Conservation (phyloP, 805 yeast species). For the Zygoascus bituminiphila region DNA sequence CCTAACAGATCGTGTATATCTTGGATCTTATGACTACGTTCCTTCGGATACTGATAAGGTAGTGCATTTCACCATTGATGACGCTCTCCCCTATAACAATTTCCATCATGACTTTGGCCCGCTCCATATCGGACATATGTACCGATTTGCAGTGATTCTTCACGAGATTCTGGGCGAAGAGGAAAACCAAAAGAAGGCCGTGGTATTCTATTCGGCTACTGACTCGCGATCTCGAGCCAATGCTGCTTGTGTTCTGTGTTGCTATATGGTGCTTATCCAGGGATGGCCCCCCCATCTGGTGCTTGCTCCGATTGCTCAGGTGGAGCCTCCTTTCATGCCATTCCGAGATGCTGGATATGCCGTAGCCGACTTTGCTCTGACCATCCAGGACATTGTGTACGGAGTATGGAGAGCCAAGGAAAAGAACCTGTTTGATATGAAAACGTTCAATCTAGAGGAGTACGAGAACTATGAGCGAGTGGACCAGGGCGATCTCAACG, state of each 20-base stretch:
- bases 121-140: constrained; percentile 82
- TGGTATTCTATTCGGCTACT: constrained; percentile 80
- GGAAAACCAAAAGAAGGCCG: constrained; percentile 75
- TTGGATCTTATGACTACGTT: constrained; percentile 76
- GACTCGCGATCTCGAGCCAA: constrained; percentile 78
- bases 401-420: constrained; percentile 98
- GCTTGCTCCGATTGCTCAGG: constrained; percentile 85
- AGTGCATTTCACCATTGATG: constrained; percentile 88
- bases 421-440: constrained; percentile 76
- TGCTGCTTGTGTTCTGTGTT: constrained; percentile 88
- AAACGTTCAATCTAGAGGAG: constrained; percentile 81
- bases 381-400: constrained; percentile 91
- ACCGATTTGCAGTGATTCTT: constrained; percentile 88
- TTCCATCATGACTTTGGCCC: constrained; percentile 98
- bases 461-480: constrained; percentile 93
- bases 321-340: constrained; percentile 87
- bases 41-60: constrained; percentile 70
- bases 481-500: constrained; percentile 94
- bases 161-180: constrained; percentile 88
- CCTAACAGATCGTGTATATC: constrained; percentile 56
- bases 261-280: constrained; percentile 91
- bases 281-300: constrained; percentile 99
- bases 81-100: constrained; percentile 84
- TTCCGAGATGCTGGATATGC: constrained; percentile 98
- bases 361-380: constrained; percentile 84